Base-by-base conservation (phyloP, 2,329 filamentous ascomycete genomes). In the Graphium sp. region DNA sequence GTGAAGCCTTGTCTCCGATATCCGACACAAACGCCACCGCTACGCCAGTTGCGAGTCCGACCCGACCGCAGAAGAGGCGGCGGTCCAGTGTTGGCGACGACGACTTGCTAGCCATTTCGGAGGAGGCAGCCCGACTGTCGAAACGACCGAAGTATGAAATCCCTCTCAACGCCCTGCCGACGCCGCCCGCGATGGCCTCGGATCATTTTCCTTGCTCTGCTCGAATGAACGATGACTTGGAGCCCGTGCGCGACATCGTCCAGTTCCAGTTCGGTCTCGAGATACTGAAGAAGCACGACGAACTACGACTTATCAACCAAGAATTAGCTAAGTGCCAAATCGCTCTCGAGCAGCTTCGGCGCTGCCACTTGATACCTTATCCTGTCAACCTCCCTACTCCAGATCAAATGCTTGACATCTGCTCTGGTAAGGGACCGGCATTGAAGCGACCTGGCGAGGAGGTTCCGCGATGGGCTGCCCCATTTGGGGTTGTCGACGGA, bases 271-370 rank as follows among this genome's bases (percentile, higher is more conserved):
- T 95, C 50, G 81, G 84, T 44, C 69, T 89, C 39, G 85, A 94
- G 56, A 85, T 95, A 30, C 58, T 95, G 37, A 58, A 91, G 48
- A 95, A 94, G 61, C 89, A 98, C 53, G 74, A 89, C 44, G 89
- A 98, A 57, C 58, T 95, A 34, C 81, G 85, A 32, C 63, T 93
- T 40, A 93, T 95, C 50, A 83, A 95, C 47, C 84, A 93, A 53
- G 89, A 95, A 56, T 66, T 95, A 38, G 87, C 83, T 38, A 95
- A 94, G 58, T 94, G 85, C 46, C 85, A 95, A 56, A 61, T 85
- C 37, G 83, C 85, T 8, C 64, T 95, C 40, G 89, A 98, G 55
- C 89, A 95, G 55, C 61, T 98, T 37, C 79, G 89, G 41, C 75
- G 89, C 35, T 94, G 85, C 54, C 76, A 89, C 46, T 62, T 95